Conservation (phyloP, 495 filamentous ascomycete genomes). For the Sordaria brevicollis region DNA sequence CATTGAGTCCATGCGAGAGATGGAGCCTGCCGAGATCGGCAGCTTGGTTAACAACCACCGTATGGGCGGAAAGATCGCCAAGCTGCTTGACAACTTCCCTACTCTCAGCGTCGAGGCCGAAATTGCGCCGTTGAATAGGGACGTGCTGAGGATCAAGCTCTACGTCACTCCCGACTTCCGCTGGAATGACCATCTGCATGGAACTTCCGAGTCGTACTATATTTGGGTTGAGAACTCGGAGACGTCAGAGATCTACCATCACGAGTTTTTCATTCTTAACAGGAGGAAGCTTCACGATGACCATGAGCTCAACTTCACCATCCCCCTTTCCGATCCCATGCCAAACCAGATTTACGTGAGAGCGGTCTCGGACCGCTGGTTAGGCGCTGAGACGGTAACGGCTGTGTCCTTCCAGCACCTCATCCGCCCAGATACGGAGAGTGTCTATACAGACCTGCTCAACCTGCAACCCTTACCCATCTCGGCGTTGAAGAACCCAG, state of each 20-base stretch:
- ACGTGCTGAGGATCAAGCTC: slow-evolving; percentile 82
- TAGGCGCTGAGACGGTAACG: slow-evolving; percentile 92
- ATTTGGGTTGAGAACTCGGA: slow-evolving; percentile 99
- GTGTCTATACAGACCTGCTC: slow-evolving; percentile 87
- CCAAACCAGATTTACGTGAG: slow-evolving; percentile 94
- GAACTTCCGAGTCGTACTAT: slow-evolving; percentile 91
- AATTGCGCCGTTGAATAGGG: slow-evolving; percentile 89
- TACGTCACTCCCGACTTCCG: slow-evolving; percentile 79
- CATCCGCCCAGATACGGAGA: slow-evolving; percentile 94
- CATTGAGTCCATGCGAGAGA: slow-evolving; percentile 77
- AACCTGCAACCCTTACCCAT: slow-evolving; percentile 88
- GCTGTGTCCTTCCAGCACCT: slow-evolving; percentile 96
- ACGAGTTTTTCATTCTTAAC: slow-evolving; percentile 90
- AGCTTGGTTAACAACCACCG: slow-evolving; percentile 79
- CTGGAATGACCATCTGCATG: slow-evolving; percentile 95
- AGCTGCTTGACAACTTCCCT: slow-evolving; percentile 81
- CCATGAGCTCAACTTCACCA: slow-evolving; percentile 96
- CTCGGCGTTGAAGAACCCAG: slow-evolving; percentile 74
- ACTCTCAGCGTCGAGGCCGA: slow-evolving; percentile 83
- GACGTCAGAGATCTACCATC: slow-evolving; percentile 94
- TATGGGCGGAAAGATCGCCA: slow-evolving; percentile 73
- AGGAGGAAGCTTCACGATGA: slow-evolving; percentile 84
- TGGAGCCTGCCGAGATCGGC: slow-evolving; percentile 87
- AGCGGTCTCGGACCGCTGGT: slow-evolving; percentile 88
- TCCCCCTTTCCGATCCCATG: slow-evolving; percentile 84